These are phyloP conservation scores for Mycocentrospora acerina DNA, from an alignment of 2,329 filamentous ascomycete genomes.

Conservation along the genomic window DNA sequence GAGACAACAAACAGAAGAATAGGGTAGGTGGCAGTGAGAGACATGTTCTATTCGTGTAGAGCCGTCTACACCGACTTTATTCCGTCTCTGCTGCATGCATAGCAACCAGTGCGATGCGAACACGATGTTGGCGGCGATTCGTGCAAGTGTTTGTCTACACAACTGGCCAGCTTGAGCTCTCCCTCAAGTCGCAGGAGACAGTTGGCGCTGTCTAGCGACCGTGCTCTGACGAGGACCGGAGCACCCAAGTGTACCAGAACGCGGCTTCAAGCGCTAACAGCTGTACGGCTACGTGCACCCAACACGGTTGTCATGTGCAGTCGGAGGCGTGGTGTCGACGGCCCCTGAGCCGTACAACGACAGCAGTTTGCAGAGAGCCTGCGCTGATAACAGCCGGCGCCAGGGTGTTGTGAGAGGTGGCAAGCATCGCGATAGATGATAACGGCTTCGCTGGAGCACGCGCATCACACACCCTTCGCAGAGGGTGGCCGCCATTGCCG, in stretches of 20 bases:
- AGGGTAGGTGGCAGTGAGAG: conserved; percentile 11
- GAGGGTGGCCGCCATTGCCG: conserved; percentile 7
- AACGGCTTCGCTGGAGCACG: conserved; percentile 20
- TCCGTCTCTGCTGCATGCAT: conserved; percentile 25
- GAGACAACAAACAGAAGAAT: conserved; percentile 28
- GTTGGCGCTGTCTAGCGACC: conserved; percentile 28
- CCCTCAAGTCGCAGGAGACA: conserved; percentile 20
- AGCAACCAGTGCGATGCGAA: conserved; percentile 21
- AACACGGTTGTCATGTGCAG: conserved; percentile 33
- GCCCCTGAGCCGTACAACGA: conserved; percentile 27
- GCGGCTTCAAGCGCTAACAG: conserved; percentile 19
- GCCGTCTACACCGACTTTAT: conserved; percentile 32
- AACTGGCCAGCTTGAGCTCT: conserved; percentile 24
- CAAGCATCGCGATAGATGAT: conserved; percentile 27
- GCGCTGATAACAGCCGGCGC: conserved; percentile 8
- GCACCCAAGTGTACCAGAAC: conserved; percentile 21
- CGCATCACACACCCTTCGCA: conserved; percentile 1
- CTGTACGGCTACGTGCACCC: conserved; percentile 6
- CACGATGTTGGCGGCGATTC: conserved; percentile 20
- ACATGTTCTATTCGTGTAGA: conserved; percentile 18
- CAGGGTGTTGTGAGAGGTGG: conserved; percentile 9
- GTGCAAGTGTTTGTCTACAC: conserved; percentile 5
- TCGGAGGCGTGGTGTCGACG: conserved; percentile 20
- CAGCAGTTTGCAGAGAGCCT: conserved; percentile 6
- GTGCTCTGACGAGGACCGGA: conserved; percentile 21